Base-by-base conservation (phyloP, 2,329 filamentous ascomycete species). In the Colletotrichum aenigma region DNA sequence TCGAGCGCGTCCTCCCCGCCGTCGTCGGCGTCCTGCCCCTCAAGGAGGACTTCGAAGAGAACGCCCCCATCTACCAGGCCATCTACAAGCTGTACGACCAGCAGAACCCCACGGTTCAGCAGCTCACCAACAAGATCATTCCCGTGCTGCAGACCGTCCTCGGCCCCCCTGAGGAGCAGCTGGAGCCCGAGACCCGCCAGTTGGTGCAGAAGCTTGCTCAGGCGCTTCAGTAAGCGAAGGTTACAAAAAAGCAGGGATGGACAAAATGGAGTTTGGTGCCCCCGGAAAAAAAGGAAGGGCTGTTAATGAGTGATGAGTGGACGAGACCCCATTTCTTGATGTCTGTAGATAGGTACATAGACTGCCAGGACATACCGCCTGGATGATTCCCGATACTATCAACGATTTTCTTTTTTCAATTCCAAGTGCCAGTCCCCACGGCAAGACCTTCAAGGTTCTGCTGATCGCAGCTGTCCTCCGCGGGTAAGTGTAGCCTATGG, bases 1-100 rank as follows among this genome's bases (percentile, higher is more conserved):
- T 98, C 69, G 87, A 90, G 52, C 93, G 98, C 76, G 95, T 98
- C 24, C 91, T 99, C 2, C 96, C 96, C 30, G 92, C 92, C 1
- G 87, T 98, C 32, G 91, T 97, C 72, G 91, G 91, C 76, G 90
- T 96, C 32, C 91, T 98, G 48, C 97, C 97, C 12, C 89, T 98
- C 77, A 95, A 94, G 85, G 96, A 98, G 83, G 97, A 98, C 84
- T 98, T 92, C 81, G 96, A 98, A 86, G 97, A 98, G 91, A 98
- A 99, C 86, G 95, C 95, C 81, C 96, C 97, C 10, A 93, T 98
- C 76, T 99, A 94, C 87, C 91, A 94, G 84, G 97, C 96, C 91
- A 93, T 99, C 81, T 93, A 95, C 85, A 93, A 94, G 85, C 91
- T 98, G 78, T 98, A 96, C 84, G 91, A 94, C 79, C 87, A 90